Base-by-base conservation (phyloP, 352 stramenopile species). In the Bremia lactucae region DNA sequence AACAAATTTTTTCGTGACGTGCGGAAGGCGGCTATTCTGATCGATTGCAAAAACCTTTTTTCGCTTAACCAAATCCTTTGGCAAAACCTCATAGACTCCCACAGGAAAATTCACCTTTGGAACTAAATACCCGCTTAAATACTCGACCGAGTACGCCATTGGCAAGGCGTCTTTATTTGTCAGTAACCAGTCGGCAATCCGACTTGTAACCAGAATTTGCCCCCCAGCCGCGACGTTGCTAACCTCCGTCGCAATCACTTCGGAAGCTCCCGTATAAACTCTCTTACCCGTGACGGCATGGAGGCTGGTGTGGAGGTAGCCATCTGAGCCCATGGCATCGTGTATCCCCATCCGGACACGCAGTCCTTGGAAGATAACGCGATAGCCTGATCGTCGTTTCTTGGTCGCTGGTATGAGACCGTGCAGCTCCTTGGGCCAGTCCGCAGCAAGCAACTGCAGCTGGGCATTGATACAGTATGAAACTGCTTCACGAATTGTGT, bases 401-500 rank as follows among this genome's bases (percentile, higher is more conserved):
- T 60, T 55, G 7, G 73, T 81, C 4, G 61, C 65, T 14, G 73
- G 58, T 5, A 78, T 46, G 6, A 66, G 43, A 10, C 59, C 53
- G 19, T 82, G 51, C 15, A 86, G 57, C 19, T 80, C 63, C 20
- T 80, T 80, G 5, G 73, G 70, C 73, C 73, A 86, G 13, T 69
- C 53, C 1, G 65, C 68, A 3, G 55, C 50, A 19, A 87, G 44
- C 34, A 83, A 44, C 16, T 73, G 56, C 24, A 80, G 40, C 46
- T 84, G 72, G 3, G 80, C 67, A 19, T 74, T 61, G n/a, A 84
- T 21, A 33, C 64, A 78, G 36, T 84, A 84, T 6, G 61, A 63
- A 3, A 81, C 65, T 0, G 72, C 75, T 33, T 87, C 75, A 2
- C 49, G 53, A 26, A 83, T 68, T 19, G 62, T 80, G 42, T 81